Conservation (phyloP, 1,139 yeast species). For the Lodderomyces theae region DNA sequence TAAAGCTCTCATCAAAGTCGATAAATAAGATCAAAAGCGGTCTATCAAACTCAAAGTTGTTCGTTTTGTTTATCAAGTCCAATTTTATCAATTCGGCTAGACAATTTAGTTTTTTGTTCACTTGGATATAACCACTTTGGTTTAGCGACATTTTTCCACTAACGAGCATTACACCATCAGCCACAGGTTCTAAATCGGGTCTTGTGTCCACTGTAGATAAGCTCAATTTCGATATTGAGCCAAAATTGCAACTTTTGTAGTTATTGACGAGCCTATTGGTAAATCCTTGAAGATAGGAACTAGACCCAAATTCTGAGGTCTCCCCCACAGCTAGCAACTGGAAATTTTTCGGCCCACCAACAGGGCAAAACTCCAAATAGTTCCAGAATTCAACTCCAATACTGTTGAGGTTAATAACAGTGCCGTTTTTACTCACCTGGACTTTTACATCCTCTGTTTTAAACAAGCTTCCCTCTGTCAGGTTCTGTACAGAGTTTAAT, state of each 20-base stretch:
- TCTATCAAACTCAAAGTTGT: slow-evolving; percentile 40
- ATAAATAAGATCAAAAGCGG: slow-evolving; percentile 49
- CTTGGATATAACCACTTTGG: slow-evolving; percentile 29
- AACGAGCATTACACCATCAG: slow-evolving; percentile 33
- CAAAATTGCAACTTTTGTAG: slow-evolving; percentile 50
- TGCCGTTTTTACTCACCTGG: slow-evolving; percentile 29
- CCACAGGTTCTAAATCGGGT: slow-evolving; percentile 32
- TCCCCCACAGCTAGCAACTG: slow-evolving; percentile 51
- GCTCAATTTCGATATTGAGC: slow-evolving; percentile 36
- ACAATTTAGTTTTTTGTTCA: slow-evolving; percentile 27
- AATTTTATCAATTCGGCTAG: slow-evolving; percentile 36
- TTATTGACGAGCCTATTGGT: slow-evolving; percentile 38
- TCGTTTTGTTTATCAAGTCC: slow-evolving; percentile 43
- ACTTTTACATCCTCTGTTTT: slow-evolving; percentile 26
- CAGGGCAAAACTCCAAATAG: slow-evolving; percentile 54
- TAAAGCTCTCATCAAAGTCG: slow-evolving; percentile 43
- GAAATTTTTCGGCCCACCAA: slow-evolving; percentile 46
- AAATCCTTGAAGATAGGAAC: slow-evolving; percentile 31
- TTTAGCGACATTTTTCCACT: slow-evolving; percentile 21
- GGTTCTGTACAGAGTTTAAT: slow-evolving; percentile 7
- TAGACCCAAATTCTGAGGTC: slow-evolving; percentile 11
- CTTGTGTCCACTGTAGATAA: slow-evolving; percentile 31
- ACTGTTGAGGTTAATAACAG: slow-evolving; percentile 35
- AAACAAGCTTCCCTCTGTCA: slow-evolving; percentile 22
- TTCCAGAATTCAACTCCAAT: slow-evolving; percentile 52